A percentile compares a stretch with the other conserved stretches of the same genome.
Evolutionary conservation across 2,329 filamentous ascomycete species (phyloP).

Genomic region (Stachybotrys echinatus): DNA sequence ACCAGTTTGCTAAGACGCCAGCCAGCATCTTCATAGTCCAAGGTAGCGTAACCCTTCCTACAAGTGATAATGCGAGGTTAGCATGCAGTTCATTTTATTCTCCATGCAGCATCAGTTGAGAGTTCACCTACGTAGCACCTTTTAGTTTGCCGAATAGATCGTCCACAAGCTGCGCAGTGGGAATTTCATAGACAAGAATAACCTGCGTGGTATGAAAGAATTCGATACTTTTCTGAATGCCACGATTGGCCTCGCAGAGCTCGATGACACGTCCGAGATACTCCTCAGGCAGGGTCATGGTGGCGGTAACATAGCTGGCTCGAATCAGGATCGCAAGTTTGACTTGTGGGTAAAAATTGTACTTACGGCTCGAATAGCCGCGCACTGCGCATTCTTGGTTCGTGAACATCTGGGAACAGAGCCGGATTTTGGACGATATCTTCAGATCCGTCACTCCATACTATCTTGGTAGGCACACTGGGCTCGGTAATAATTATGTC

Average conservation of each 20-base stretch:
- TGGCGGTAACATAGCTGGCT: conserved; percentile 64
- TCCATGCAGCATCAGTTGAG: neutral
- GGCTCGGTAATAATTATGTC: conserved; percentile 97
- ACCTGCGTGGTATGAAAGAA: conserved; percentile 93
- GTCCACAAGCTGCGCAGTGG: conserved; percentile 84
- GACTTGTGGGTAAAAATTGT: neutral
- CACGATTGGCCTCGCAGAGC: conserved; percentile 84
- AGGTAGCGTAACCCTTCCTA: conserved; percentile 83
- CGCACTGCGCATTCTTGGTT: conserved; percentile 37
- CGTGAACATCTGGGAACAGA: conserved; percentile 70
- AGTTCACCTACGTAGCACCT: conserved; percentile 64
- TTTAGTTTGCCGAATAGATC: conserved; percentile 98
- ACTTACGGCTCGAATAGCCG: conserved; percentile 47
- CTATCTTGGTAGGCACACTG: conserved; percentile 84
- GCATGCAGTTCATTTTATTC: neutral
- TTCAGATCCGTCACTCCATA: conserved; percentile 73
- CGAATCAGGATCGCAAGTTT: neutral
- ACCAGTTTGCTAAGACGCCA: conserved; percentile 76
- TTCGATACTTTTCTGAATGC: conserved; percentile 78
- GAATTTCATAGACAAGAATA: conserved; percentile 88
- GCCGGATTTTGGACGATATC: conserved; percentile 79
- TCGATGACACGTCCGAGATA: conserved; percentile 94
- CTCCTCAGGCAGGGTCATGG: conserved; percentile 87
- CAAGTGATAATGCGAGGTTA: conserved; percentile 1
- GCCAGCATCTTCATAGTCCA: conserved; percentile 95